phyloP scores from a whole-genome alignment of 169 alveolate species.

The Cryptosporidium felis region DNA sequence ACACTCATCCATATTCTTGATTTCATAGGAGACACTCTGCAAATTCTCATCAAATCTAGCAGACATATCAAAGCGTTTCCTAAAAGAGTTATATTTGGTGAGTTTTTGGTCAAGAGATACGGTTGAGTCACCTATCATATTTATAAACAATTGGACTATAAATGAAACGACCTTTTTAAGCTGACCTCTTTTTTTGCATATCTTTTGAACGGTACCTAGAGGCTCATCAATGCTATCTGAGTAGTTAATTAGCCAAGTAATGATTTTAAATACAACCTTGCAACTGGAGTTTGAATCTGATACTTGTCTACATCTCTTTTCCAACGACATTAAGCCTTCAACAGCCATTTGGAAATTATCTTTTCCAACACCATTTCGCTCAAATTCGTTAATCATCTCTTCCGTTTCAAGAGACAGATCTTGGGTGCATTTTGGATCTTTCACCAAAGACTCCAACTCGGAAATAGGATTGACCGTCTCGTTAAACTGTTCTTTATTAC shows the following conservation, averaged over 20 bases:
- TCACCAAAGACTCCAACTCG: slow-evolving; percentile 68
- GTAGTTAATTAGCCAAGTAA: slow-evolving; percentile 43
- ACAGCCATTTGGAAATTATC: slow-evolving; percentile 8
- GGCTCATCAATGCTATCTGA: slow-evolving; percentile 28
- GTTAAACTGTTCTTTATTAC: slow-evolving; percentile 27
- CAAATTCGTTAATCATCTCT: neutral
- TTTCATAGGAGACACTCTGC: neutral
- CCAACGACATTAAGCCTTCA: slow-evolving; percentile 34
- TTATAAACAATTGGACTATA: slow-evolving; percentile 20
- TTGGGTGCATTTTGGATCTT: slow-evolving; percentile 71
- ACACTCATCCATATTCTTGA: slow-evolving; percentile 53
- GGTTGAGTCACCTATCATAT: neutral
- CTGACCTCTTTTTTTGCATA: slow-evolving; percentile 76
- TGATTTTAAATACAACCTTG: slow-evolving; percentile 29
- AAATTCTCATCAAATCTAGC: neutral
- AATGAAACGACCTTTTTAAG: slow-evolving; percentile 72
- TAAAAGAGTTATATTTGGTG: neutral
- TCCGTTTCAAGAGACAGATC: slow-evolving; percentile 52
- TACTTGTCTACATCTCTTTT: slow-evolving; percentile 67
- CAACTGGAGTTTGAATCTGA: slow-evolving; percentile 69
- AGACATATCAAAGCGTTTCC: neutral
- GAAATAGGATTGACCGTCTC: slow-evolving; percentile 41
- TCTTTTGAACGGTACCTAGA: slow-evolving; percentile 17
- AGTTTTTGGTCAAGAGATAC: neutral
- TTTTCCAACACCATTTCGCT: slow-evolving; percentile 27